Conservation (phyloP, 1,139 yeast species). For the Saccharomyces hybrid region DNA sequence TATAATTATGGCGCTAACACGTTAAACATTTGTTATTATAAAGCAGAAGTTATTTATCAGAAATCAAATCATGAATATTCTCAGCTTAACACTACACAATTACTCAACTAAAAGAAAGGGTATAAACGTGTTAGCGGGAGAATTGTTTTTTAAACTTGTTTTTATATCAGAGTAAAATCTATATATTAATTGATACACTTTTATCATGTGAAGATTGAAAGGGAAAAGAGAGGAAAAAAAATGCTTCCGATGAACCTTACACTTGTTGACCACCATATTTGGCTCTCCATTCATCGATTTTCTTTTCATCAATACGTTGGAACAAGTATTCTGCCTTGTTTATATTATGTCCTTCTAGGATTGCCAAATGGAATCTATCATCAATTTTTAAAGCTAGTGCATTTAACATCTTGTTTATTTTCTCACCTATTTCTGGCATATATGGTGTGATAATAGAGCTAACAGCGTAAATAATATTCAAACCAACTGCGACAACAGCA, state of each 20-base stretch:
- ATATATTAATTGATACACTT: background rate
- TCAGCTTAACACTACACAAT: background rate
- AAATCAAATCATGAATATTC: background rate
- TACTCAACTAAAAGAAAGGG: background rate
- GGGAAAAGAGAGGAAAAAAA: background rate
- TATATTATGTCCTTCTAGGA: constrained; percentile 77
- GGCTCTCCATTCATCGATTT: constrained; percentile 79
- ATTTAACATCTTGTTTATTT: constrained; percentile 70
- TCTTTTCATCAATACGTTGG: constrained; percentile 82
- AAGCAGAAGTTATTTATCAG: background rate
- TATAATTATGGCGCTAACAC: background rate
- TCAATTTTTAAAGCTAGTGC: constrained; percentile 76
- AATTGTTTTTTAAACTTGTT: background rate
- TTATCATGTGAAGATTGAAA: background rate
- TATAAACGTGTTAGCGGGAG: background rate
- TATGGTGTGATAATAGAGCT: constrained; percentile 76
- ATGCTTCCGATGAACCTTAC: constrained; percentile 2
- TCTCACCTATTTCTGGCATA: constrained; percentile 76
- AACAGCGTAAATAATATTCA: constrained; percentile 78
- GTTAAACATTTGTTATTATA: background rate
- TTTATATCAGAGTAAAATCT: background rate
- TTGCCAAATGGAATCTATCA: constrained; percentile 59
- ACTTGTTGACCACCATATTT: constrained; percentile 70
- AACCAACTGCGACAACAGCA: constrained; percentile 86
- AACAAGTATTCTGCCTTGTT: constrained; percentile 89